Base-by-base conservation (phyloP, 768 basidiomycete species). In the Phylloporus sp. region DNA sequence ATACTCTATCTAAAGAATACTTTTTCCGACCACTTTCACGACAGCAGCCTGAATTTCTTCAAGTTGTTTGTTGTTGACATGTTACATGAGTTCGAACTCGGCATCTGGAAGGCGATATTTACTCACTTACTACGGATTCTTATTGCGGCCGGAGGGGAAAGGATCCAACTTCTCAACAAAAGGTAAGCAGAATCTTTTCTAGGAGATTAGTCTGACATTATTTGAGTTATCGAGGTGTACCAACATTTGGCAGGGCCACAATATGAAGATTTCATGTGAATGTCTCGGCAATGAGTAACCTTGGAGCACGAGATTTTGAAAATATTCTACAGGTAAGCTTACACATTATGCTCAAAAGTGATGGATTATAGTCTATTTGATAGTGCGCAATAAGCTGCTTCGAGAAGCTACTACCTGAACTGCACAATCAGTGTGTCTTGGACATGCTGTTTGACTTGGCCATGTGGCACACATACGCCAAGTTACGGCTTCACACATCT, bases 271-370 rank as follows among this genome's bases (percentile, higher is more conserved):
- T 46, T 9, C 1, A 14, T 1, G 10, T 26, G 15, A 69, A 74
- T 55, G 65, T 58, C 0, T 64, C 68, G 0, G 61, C 58, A 10
- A 60, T 73, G 58, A 68, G 65, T 23, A 46, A 56, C n/a, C 45
- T 70, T 1, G 68, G 66, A 4, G 73, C 67, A 0, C 50, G 60
- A 9, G 69, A 75, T 29, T 74, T 62, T 38, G 65, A 74, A 27
- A 71, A 74, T 35, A 46, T 73, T 4, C 27, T 47, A 22, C 46
- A 47, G 38, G 38, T 34, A n/a, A 6, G 22, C 27, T 14, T 29
- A 8, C 4, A 18, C 1, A 8, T 11, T n/a, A 1, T n/a, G 3
- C 15, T 23, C 6, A 21, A 3, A n/a, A n/a, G n/a, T n/a, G n/a
- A n/a, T n/a, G n/a, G n/a, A n/a, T n/a, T n/a, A n/a, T n/a, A n/a